These are phyloP conservation scores for Yarrowia sp. DNA, from an alignment of 805 yeast genomes.

Conservation along the genomic window DNA sequence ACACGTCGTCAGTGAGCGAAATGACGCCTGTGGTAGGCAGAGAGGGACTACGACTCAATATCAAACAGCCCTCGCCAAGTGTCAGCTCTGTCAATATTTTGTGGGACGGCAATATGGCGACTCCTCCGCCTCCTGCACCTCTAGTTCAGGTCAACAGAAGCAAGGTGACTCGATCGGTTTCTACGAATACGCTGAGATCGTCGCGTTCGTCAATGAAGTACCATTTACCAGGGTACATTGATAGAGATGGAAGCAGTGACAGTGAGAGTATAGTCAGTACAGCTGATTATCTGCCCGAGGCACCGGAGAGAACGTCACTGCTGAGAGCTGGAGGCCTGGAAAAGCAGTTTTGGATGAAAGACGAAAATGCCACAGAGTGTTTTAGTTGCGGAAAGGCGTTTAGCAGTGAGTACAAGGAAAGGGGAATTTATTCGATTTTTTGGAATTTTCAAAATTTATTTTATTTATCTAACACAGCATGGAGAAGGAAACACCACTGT, in stretches of 20 bases:
- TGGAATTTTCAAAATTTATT: not conserved
- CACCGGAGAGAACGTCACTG: conserved; percentile 26
- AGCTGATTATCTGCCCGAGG: conserved; percentile 29
- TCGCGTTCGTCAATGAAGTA: conserved; percentile 18
- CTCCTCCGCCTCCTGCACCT: conserved; percentile 7
- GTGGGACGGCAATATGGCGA: conserved; percentile 21
- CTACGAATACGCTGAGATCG: conserved; percentile 14
- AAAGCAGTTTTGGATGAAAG: conserved; percentile 93
- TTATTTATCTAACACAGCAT: conserved; percentile 43
- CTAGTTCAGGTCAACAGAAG: not conserved
- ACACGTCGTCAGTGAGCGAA: conserved; percentile 17
- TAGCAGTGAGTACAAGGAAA: conserved; percentile 34
- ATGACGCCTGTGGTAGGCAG: conserved; percentile 15
- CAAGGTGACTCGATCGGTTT: conserved; percentile 14
- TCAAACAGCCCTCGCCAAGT: conserved; percentile 11
- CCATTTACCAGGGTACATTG: conserved; percentile 24
- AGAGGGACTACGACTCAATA: not conserved
- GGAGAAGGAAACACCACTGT: conserved; percentile 91
- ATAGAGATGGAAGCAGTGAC: conserved; percentile 33
- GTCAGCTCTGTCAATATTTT: conserved; percentile 16
- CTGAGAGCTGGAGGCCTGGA: conserved; percentile 44
- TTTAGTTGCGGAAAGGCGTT: conserved; percentile 77
- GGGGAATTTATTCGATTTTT: not conserved
- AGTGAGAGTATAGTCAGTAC: conserved; percentile 34
- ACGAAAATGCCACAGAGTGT: conserved; percentile 86